phyloP scores from a whole-genome alignment of 1,284 basidiomycete species.

The Dichomitus squalens region DNA sequence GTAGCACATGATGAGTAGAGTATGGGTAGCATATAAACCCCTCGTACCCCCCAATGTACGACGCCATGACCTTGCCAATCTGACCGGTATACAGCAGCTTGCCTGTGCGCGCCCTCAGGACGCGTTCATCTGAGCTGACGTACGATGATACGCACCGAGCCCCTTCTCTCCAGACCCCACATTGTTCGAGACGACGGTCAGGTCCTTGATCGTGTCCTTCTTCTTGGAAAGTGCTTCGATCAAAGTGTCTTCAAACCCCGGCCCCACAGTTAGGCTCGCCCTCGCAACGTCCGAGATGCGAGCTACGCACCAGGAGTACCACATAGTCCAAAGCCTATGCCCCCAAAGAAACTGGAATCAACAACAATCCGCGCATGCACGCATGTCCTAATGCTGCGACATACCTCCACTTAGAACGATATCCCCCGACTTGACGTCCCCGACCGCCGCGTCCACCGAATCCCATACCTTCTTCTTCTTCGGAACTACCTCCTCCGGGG shows the following conservation, averaged over 20 bases:
- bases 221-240: slow-evolving; percentile 79
- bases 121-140: background rate
- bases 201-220: slow-evolving; percentile 61
- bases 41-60: slow-evolving; percentile 82
- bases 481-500: slow-evolving; percentile 32
- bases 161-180: slow-evolving; percentile 80
- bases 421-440: slow-evolving; percentile 61
- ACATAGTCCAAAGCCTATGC: slow-evolving; percentile 75
- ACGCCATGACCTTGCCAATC: slow-evolving; percentile 84
- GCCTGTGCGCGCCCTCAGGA: slow-evolving; percentile 46
- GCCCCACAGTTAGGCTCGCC: background rate
- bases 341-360: background rate
- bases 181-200: slow-evolving; percentile 92
- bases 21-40: background rate
- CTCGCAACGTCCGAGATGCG: too few relatives aligned
- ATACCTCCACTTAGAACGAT: slow-evolving; percentile 81
- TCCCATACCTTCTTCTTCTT: slow-evolving; percentile 54
- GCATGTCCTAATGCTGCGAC: slow-evolving; percentile 23
- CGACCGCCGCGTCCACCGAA: slow-evolving; percentile 55
- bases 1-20: background rate
- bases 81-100: slow-evolving; percentile 79
- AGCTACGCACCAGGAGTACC: slow-evolving; percentile 65
- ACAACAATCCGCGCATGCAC: background rate
- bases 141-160: slow-evolving; percentile 59
- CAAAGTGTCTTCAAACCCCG: slow-evolving; percentile 65